Evolutionary conservation across 192 early-diverging fungal genomes (phyloP).

Genomic region (Kappamyces sp.): DNA sequence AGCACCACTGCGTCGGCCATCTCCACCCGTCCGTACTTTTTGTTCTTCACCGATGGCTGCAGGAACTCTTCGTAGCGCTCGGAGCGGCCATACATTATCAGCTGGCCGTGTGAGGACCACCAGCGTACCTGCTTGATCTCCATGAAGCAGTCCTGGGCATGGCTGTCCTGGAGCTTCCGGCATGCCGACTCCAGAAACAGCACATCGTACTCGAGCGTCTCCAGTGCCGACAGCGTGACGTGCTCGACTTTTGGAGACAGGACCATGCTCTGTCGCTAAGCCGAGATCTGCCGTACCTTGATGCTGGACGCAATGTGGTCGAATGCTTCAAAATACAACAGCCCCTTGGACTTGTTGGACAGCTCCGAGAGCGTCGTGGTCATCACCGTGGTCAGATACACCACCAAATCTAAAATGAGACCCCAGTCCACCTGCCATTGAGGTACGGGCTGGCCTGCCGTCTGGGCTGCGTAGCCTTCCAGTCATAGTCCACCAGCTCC

Average conservation of each 20-base stretch:
- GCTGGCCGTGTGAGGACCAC: conserved; percentile 28
- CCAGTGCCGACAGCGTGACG: conserved; percentile 53
- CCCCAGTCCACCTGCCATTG: conserved; percentile 40
- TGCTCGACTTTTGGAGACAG: conserved; percentile 51
- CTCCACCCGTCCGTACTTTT: conserved; percentile 61
- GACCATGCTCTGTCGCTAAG: conserved; percentile 43
- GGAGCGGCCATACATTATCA: conserved; percentile 55
- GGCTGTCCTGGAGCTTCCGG: conserved; percentile 54
- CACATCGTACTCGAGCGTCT: conserved; percentile 62
- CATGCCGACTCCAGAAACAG: conserved; percentile 69
- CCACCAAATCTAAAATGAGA: conserved; percentile 59
- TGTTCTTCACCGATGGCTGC: conserved; percentile 53
- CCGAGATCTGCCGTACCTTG: conserved; percentile 40
- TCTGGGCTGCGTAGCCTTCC: conserved; percentile 36
- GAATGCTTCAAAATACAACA: conserved; percentile 69
- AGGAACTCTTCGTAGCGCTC: conserved; percentile 77
- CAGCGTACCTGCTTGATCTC: conserved; percentile 64
- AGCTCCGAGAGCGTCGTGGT: conserved; percentile 63
- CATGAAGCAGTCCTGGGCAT: conserved; percentile 58
- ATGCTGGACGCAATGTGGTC: conserved; percentile 61
- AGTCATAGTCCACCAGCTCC: conserved; percentile 78
- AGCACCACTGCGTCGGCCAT: conserved; percentile 55
- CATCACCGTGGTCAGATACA: conserved; percentile 61
- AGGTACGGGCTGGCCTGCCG: conserved; percentile 61
- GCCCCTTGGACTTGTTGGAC: conserved; percentile 54